Evolutionary conservation across 2,329 filamentous ascomycete genomes (phyloP), one percentile per base, ranked within the genome.

Genomic region (Byssothecium circinans): DNA sequence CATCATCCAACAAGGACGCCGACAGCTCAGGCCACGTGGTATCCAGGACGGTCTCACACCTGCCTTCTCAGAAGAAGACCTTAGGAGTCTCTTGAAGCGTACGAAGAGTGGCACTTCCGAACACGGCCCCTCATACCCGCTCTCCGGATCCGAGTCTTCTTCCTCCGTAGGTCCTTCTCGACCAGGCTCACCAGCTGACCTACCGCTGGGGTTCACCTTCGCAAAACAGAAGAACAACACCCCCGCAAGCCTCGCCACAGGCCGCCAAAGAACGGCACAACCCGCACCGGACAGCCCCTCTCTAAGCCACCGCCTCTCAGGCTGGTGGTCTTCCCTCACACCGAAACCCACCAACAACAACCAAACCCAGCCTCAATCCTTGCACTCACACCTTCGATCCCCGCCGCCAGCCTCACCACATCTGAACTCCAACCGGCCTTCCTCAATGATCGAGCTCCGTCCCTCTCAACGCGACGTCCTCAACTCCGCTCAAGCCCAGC

Each of bases 1-100:
- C 41, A 65, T 82, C 7, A 82, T 86, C 40, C 77, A 83, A 51
- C 73, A 81, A 54, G 83, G 82, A 2, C 68, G 83, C 1, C 67
- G 72, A n/a, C 68, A 70, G 18, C 74, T 71, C 33, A 68, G 66
- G 17, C 58, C 62, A 22, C 56, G 57, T 6, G 56, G 67, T 8
- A 56, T 54, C 22, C 65, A 64, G 33, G 65, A 70, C 40, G 57
- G 70, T 42, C 11, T 74, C 41, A 34, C 65, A 50, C 71, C 66
- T 44, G 64, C 75, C 5, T 60, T 79, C 5, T 75, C 72, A 15
- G 74, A 76, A 49, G 76, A 79, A 27, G 76, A 79, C 47, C 65
- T 79, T 5, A 65, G 65, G 35, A 64, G 59, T 2, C 62, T 79
- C 17, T 67, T 78, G 22, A 60, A 61, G 23, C 57, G 60, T 19